Evolutionary conservation across 371 early-diverging fungal species (phyloP).

Genomic region (Enteropsectra breve): DNA sequence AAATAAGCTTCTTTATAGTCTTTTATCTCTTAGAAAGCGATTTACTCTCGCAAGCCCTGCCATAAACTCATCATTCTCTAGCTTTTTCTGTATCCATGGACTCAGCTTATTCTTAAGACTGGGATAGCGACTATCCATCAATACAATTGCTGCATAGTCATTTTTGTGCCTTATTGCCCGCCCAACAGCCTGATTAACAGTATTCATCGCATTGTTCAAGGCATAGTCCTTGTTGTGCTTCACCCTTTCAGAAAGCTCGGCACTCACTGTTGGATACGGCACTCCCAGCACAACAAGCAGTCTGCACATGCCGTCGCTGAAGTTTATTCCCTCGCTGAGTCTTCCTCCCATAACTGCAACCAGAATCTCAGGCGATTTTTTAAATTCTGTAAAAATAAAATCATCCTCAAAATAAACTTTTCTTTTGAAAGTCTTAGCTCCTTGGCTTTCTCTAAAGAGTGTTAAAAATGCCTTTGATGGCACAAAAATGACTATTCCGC

Average conservation of each 20-base stretch:
- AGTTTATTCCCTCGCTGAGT: constrained; percentile 92
- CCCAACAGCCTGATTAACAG: constrained; percentile 81
- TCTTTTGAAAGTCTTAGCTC: constrained; percentile 10
- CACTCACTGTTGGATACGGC: constrained; percentile 70
- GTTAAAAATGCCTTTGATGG: constrained; percentile 56
- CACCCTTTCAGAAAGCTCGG: constrained; percentile 64
- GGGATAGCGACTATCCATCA: constrained; percentile 63
- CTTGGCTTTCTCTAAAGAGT: constrained; percentile 26
- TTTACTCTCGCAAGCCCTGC: constrained; percentile 10
- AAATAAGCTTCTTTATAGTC: no score
- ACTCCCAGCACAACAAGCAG: constrained; percentile 72
- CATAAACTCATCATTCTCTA: constrained; percentile 7
- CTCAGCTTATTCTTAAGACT: constrained; percentile 40
- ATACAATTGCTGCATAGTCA: constrained; percentile 66
- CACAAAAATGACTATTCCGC: constrained; percentile 58
- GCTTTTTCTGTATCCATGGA: constrained; percentile 48
- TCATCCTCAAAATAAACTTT: constrained; percentile 46
- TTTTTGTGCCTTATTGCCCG: constrained; percentile 75
- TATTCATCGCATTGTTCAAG: constrained; percentile 65
- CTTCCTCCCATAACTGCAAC: constrained; percentile 87
- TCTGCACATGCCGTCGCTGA: constrained; percentile 58
- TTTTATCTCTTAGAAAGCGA: constrained; percentile 18
- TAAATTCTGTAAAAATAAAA: constrained; percentile 30
- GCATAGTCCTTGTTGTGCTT: constrained; percentile 44
- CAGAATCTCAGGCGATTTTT: constrained; percentile 63